phyloP scores from a whole-genome alignment of 176 grass and related monocot species.

The Oryza coarctata region DNA sequence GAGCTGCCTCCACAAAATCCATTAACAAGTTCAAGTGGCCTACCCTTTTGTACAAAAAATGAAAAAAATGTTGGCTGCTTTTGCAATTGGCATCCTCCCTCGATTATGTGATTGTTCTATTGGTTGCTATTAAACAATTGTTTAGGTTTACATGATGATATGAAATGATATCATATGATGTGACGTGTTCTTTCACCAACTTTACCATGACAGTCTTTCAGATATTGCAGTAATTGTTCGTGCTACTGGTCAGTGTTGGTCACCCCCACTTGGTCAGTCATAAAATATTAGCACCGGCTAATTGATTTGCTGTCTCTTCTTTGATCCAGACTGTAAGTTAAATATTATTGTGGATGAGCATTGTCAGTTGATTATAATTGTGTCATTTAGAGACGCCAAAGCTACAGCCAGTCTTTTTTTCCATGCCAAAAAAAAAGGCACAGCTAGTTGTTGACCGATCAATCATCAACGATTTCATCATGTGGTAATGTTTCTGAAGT shows the following conservation, averaged over 20 bases:
- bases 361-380: background rate
- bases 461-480: too few species aligned
- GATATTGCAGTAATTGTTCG: background rate
- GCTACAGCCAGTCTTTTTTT: too few species aligned
- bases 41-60: background rate
- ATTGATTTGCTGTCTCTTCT: background rate
- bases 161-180: background rate
- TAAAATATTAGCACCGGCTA: background rate
- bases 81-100: background rate
- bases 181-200: background rate
- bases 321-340: too few species aligned
- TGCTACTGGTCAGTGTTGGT: background rate
- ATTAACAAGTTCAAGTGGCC: background rate
- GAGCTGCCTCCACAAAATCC: background rate
- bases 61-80: background rate
- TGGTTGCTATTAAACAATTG: background rate
- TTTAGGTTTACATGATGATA: constrained; percentile 7
- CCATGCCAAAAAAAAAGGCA: too few species aligned
- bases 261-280: background rate
- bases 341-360: background rate
- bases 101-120: constrained; percentile 20
- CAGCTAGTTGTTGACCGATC: too few species aligned
- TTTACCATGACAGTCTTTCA: background rate
- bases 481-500: too few species aligned
- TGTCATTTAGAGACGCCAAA: too few species aligned